Conservation (phyloP, 345 rosid species). For the Lagerstroemia speciosa region DNA sequence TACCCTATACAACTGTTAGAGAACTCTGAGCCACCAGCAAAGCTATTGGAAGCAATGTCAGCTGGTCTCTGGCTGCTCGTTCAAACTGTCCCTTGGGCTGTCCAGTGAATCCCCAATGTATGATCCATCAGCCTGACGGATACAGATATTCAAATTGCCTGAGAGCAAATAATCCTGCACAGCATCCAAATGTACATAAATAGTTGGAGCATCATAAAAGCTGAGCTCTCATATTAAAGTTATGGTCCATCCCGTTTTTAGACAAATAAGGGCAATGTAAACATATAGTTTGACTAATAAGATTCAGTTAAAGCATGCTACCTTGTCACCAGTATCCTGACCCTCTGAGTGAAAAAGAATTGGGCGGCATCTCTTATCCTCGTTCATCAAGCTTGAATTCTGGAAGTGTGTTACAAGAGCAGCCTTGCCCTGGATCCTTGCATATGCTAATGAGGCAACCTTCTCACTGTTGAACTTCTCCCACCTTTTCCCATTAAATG, state of each 20-base stretch:
- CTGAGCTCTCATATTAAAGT: background rate
- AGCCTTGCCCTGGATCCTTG: constrained; percentile 86
- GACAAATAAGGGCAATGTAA: background rate
- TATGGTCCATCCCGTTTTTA: background rate
- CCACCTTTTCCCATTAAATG: constrained; percentile 87
- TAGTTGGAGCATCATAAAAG: background rate
- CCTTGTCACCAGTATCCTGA: constrained; percentile 53
- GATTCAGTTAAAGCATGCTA: constrained; percentile 13
- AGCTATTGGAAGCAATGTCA: constrained; percentile 15
- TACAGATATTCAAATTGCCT: constrained; percentile 55
- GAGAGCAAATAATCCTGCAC: constrained; percentile 56
- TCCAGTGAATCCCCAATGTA: constrained; percentile 53
- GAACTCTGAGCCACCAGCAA: constrained; percentile 21
- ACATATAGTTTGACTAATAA: background rate
- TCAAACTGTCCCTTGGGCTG: constrained; percentile 34
- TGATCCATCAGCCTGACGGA: constrained; percentile 74
- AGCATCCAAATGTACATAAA: constrained; percentile 8
- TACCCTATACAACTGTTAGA: constrained; percentile 35
- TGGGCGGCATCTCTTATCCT: constrained; percentile 77
- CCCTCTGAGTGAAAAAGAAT: constrained; percentile 68
- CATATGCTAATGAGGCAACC: constrained; percentile 87
- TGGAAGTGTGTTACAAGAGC: constrained; percentile 88
- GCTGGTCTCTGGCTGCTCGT: constrained; percentile 28
- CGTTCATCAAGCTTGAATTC: constrained; percentile 80
- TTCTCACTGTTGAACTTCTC: constrained; percentile 97